phyloP scores from a whole-genome alignment of 352 stramenopile species.

The Globisporangium camurandrum region DNA sequence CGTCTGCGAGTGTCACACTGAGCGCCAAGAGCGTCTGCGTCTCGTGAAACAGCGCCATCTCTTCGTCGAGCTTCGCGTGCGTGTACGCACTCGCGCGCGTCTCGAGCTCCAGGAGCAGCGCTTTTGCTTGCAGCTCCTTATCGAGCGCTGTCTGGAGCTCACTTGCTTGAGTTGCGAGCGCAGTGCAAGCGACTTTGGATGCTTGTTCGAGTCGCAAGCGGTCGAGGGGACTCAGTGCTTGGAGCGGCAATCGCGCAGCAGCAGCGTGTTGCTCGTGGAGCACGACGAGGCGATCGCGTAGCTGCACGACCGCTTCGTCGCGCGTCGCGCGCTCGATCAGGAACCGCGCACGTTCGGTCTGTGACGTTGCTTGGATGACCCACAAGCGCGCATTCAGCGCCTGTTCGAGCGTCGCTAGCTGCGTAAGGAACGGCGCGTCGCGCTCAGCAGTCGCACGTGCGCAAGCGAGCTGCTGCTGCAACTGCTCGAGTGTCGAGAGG shows the following conservation, averaged over 20 bases:
- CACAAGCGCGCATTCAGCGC: constrained; percentile 37
- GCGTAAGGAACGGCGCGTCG: constrained; percentile 40
- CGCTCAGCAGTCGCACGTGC: constrained; percentile 41
- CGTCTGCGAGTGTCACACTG: constrained; percentile 29
- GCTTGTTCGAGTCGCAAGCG: constrained; percentile 27
- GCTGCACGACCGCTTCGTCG: constrained; percentile 52
- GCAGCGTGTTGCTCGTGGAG: constrained; percentile 33
- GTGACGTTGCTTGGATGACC: constrained; percentile 40
- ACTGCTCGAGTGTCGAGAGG: constrained; percentile 13
- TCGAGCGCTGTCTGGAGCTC: constrained; percentile 12
- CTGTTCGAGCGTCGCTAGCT: constrained; percentile 36
- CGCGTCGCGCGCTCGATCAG: constrained; percentile 49
- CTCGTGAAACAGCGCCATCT: constrained; percentile 41
- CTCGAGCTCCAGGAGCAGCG: constrained; percentile 39
- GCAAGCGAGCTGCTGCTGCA: constrained; percentile 27
- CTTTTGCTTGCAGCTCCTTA: constrained; percentile 22
- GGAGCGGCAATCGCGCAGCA: constrained; percentile 31
- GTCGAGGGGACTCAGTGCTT: constrained; percentile 49
- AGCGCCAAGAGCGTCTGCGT: constrained; percentile 61
- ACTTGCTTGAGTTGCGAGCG: constrained; percentile 17
- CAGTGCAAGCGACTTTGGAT: constrained; percentile 15
- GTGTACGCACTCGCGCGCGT: constrained; percentile 35
- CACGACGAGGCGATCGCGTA: constrained; percentile 35
- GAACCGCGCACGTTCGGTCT: constrained; percentile 50
- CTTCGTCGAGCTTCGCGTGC: constrained; percentile 39